phyloP scores from a whole-genome alignment of 1,284 basidiomycete species.

The Marasmius oreades region DNA sequence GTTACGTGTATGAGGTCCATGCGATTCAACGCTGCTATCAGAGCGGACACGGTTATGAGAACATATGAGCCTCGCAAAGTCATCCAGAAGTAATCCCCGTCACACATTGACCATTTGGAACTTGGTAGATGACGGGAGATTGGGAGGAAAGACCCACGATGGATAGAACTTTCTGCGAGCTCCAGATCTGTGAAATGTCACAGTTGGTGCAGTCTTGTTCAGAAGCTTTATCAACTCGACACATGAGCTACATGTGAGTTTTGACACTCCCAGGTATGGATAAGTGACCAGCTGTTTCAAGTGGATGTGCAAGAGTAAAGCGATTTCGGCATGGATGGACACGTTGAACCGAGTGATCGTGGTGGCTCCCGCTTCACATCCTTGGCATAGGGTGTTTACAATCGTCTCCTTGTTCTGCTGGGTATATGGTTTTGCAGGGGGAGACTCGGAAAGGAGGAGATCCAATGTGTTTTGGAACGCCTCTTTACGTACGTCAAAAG shows the following conservation, averaged over 20 bases:
- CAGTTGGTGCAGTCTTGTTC: background rate
- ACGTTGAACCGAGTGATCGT: background rate
- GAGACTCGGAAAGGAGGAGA: background rate
- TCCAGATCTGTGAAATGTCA: background rate
- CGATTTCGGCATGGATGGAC: background rate
- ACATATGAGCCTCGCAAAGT: background rate
- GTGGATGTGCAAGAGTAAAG: background rate
- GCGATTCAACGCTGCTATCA: background rate
- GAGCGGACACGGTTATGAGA: background rate
- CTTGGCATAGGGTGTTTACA: background rate
- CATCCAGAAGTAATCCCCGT: background rate
- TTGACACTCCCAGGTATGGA: background rate
- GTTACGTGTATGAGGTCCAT: too few relatives aligned
- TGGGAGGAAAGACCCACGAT: background rate
- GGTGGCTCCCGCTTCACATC: background rate
- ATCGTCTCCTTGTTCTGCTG: background rate
- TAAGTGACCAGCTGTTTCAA: background rate
- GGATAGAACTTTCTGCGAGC: background rate
- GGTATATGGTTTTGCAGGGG: too few relatives aligned
- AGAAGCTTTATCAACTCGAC: background rate
- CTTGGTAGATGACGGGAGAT: background rate
- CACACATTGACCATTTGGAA: background rate
- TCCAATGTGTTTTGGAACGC: background rate
- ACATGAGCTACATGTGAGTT: too few relatives aligned
- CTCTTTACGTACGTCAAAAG: background rate